Base-by-base conservation (phyloP, 139 green algal genomes). In the Micractinium conductrix region DNA sequence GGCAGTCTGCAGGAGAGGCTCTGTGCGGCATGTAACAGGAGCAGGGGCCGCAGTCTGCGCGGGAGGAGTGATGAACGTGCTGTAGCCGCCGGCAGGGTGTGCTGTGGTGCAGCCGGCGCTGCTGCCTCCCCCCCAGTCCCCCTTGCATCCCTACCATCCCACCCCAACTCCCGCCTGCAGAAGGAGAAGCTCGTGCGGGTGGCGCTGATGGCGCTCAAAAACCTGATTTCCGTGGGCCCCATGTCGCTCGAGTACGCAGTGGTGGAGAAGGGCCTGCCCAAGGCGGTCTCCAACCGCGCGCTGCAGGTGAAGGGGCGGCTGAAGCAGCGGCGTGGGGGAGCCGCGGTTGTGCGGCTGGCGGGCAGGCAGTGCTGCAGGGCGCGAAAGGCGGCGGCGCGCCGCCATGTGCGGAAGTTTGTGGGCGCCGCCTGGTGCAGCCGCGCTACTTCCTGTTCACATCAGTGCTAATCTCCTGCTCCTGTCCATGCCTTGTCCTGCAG, bases 131-230 rank as follows among this genome's bases (percentile, higher is more conserved):
- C n/a, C 63, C 2, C 53, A 30, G 53, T 21, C 53, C 26, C 26
- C 53, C 26, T 30, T 68, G 60, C 22, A 53, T 16, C 38, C n/a
- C 37, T 35, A 28, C 38, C 38, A 38, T n/a, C 7, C 69, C 38
- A 24, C 33, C 45, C 45, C 2, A 0, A 9, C 53, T 70, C 80
- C 21, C 72, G n/a, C 30, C 72, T 42, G 76, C 76, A 78, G 26
- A 99, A 99, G 88, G 97, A 99, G 84, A 99, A 99, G 92, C 94
- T 99, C 70, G 89, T 98, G 88, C 92, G 97, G 9, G 93, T 98
- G 63, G 91, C 93, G 17, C 84, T 98, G 69, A 85, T 97, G 45
- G 87, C 93, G 26, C 85, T 99, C 76, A 91, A 91, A 45, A 98
- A 98, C 89, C 85, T 99, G 79, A 84, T 98, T 73, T 68, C 74